phyloP scores from a whole-genome alignment of 2,329 filamentous ascomycete species.

The Bipolaris victoriae region DNA sequence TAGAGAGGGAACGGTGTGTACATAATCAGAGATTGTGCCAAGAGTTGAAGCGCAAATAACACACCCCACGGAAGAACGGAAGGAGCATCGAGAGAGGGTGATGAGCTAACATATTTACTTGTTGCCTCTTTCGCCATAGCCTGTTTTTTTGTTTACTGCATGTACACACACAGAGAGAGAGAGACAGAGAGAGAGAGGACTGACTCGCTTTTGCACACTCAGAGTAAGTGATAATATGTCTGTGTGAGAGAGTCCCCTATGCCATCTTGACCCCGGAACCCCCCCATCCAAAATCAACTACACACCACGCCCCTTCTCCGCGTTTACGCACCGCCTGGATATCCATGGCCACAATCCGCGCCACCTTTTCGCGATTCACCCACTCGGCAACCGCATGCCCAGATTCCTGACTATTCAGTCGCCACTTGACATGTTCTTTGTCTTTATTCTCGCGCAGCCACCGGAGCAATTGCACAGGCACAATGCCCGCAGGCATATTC shows the following conservation, averaged over 20 bases:
- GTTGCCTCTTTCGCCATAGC: too few relatives aligned
- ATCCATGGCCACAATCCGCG: slow-evolving; percentile 37
- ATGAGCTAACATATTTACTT: too few relatives aligned
- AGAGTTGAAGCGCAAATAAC: too few relatives aligned
- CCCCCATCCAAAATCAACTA: slow-evolving; percentile 48
- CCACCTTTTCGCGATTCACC: slow-evolving; percentile 49
- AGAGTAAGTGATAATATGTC: too few relatives aligned
- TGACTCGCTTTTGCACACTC: not conserved
- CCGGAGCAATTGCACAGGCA: slow-evolving; percentile 43
- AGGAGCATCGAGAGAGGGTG: too few relatives aligned
- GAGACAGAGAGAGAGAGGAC: not conserved
- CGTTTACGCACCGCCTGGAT: slow-evolving; percentile 40
- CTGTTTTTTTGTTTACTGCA: too few relatives aligned
- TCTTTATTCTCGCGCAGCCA: slow-evolving; percentile 45
- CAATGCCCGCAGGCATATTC: slow-evolving; percentile 44
- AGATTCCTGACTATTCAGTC: slow-evolving; percentile 26
- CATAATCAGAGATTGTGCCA: too few relatives aligned
- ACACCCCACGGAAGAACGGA: too few relatives aligned
- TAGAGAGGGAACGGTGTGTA: too few relatives aligned
- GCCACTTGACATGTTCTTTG: slow-evolving; percentile 26
- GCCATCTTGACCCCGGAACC: slow-evolving; percentile 4
- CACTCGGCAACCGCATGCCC: slow-evolving; percentile 38
- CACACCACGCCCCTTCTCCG: slow-evolving; percentile 39
- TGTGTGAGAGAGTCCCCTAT: not conserved
- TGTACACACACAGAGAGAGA: too few relatives aligned